phyloP scores from a whole-genome alignment of 78 protist genomes.

The slime mould (Dictyostelium discoideum) region DNA sequence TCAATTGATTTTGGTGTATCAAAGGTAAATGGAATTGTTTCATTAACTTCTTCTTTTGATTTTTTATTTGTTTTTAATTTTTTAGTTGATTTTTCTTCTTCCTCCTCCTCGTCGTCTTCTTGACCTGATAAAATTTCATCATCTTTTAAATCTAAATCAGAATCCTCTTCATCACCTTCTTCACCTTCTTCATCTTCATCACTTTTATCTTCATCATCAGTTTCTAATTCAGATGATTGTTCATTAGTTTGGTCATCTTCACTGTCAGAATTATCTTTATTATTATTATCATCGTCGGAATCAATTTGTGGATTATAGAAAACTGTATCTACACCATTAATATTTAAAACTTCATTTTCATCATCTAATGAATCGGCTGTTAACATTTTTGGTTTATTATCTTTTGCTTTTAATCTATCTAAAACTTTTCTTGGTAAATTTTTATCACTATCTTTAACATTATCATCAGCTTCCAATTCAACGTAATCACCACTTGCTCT shows the following conservation, averaged over 20 bases:
- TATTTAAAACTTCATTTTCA: not conserved
- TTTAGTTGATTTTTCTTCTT: not conserved
- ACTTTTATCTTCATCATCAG: constrained; percentile 3
- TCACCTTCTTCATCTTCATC: not conserved
- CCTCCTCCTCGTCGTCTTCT: constrained; percentile 59
- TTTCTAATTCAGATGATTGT: not conserved
- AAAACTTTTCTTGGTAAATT: constrained; percentile 10
- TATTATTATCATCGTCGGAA: not conserved
- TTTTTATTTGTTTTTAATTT: not conserved
- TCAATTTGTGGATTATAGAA: not conserved
- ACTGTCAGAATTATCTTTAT: not conserved
- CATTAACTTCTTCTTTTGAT: not conserved
- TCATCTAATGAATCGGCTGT: constrained; percentile 40
- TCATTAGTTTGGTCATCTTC: constrained; percentile 27
- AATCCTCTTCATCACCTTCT: not conserved
- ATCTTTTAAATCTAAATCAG: constrained; percentile 15
- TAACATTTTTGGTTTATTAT: constrained; percentile 37
- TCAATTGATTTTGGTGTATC: constrained; percentile 70
- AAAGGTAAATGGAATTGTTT: constrained; percentile 72
- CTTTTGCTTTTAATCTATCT: constrained; percentile 13
- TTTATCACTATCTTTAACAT: not conserved
- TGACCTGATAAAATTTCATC: constrained; percentile 29
- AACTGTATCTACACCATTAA: constrained; percentile 13
- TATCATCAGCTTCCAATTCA: constrained; percentile 40
- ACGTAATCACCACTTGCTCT: constrained; percentile 74